These are phyloP conservation scores for Lycium barbarum DNA, from an alignment of 257 asterid genomes.

Conservation along the genomic window DNA sequence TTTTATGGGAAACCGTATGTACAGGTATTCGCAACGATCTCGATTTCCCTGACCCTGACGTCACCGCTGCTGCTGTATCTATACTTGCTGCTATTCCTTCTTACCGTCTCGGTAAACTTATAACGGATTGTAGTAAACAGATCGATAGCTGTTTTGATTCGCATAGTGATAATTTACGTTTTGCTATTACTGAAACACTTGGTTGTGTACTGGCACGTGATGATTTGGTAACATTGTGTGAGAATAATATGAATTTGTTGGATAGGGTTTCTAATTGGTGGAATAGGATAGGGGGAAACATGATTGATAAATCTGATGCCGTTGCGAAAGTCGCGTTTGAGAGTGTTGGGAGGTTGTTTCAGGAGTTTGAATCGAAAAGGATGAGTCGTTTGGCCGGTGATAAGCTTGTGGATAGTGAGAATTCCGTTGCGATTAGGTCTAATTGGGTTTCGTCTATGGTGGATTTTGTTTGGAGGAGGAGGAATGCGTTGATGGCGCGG, in stretches of 20 bases:
- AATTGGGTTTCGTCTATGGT: constrained; percentile 84
- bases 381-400: constrained; percentile 95
- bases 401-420: constrained; percentile 87
- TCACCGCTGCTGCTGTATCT: constrained; percentile 87
- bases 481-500: constrained; percentile 73
- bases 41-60: constrained; percentile 91
- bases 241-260: constrained; percentile 75
- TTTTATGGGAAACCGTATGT: no score
- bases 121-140: constrained; percentile 75
- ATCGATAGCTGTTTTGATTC: constrained; percentile 87
- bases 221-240: constrained; percentile 82
- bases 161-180: constrained; percentile 70
- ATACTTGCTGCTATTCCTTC: constrained; percentile 89
- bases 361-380: constrained; percentile 85
- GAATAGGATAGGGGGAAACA: constrained; percentile 72
- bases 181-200: constrained; percentile 80
- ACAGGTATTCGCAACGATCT: constrained; percentile 79
- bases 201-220: constrained; percentile 91
- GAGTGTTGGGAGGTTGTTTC: constrained; percentile 78
- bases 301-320: constrained; percentile 80
- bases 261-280: constrained; percentile 91
- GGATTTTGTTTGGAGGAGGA: constrained; percentile 76
- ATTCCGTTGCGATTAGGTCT: constrained; percentile 81
- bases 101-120: constrained; percentile 77
- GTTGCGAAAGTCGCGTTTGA: constrained; percentile 86